Percentiles rank a stretch among this genome's conserved stretches.
phyloP scores from a whole-genome alignment of 1,284 basidiomycete species.

The Rhodotorula sp. region DNA sequence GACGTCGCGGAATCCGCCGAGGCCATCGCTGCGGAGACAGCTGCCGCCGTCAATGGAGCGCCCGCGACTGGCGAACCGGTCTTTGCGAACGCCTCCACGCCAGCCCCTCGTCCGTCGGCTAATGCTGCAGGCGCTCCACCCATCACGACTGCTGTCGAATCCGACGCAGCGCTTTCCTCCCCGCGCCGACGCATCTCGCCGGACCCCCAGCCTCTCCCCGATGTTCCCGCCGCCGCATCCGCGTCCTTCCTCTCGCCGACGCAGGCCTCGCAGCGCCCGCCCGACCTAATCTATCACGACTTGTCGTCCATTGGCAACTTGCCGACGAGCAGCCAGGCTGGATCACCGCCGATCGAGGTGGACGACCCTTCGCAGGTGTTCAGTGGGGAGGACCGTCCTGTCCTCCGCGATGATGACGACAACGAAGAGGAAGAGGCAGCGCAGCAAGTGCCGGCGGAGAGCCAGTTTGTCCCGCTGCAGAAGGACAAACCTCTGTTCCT shows the following conservation, averaged over 20 bases:
- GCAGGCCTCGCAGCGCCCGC: not conserved
- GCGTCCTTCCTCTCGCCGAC: not conserved
- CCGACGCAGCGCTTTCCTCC: not conserved
- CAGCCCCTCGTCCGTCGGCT: conserved; percentile 9
- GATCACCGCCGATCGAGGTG: conserved; percentile 9
- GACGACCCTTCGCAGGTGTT: conserved; percentile 9
- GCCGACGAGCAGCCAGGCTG: not conserved
- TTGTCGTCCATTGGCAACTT: conserved; percentile 10
- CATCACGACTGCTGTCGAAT: conserved; percentile 25
- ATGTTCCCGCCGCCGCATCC: not conserved
- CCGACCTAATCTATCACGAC: conserved; percentile 7
- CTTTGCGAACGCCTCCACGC: not conserved
- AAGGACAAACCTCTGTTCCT: conserved; percentile 32
- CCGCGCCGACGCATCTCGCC: no score
- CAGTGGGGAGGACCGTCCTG: not conserved
- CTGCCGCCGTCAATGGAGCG: conserved; percentile 9
- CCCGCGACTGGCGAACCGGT: conserved; percentile 18
- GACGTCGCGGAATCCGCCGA: not conserved
- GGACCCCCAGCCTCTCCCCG: no score
- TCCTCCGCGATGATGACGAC: not conserved
- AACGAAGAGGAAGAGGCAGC: conserved; percentile 2
- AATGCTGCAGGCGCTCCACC: conserved; percentile 15
- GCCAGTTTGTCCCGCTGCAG: conserved; percentile 23
- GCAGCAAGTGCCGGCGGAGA: conserved; percentile 10
- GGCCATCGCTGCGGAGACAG: not conserved